Evolutionary conservation across 192 early-diverging fungal genomes (phyloP), one percentile per base, ranked within the genome.

Genomic region (Linnemannia hyalina): DNA sequence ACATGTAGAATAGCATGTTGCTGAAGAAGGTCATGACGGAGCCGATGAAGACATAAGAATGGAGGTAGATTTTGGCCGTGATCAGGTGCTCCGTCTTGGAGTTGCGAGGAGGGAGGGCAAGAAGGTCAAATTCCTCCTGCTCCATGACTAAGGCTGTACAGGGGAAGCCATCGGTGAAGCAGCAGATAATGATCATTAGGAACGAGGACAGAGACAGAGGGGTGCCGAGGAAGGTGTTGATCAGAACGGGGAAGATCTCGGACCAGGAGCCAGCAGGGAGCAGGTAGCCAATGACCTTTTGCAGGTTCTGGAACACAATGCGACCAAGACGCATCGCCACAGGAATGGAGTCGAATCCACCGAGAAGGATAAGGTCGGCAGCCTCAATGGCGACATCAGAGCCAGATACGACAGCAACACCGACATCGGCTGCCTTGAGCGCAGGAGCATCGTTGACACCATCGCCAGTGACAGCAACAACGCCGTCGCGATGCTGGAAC

Each of bases 371-470:
- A 86, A 95, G 90, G 73, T 92, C 92, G n/a, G 91, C 92, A n/a
- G 91, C 94, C 44, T 91, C 94, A 75, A 90, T 93, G 38, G 92
- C 91, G 9, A 96, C 95, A 79, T 96, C 96, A 0, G 94, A 93
- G 47, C 96, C 96, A 73, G 89, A 87, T 20, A 94, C 97, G 91
- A 98, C 96, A 68, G 97, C 95, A 41, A 98, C 90, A 63, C 96
- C 96, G 36, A 98, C 91, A 80, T 97, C 91, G 11, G 97, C 96
- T 11, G 93, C 93, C 70, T 94, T 96, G 75, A 98, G 90, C 8
- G 97, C 96, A 44, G 96, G 96, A 69, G 96, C 91, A 70, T 98
- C 97, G 82, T 97, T 97, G 26, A 96, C 95, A 65, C 96, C 97
- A 82, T 98, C 97, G 75, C 97, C 97, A 29, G 96, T 97, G 38